Percentiles rank a stretch among this genome's conserved stretches.
phyloP scores from a whole-genome alignment of 306 rosid genomes.

The Prunus mongolica region DNA sequence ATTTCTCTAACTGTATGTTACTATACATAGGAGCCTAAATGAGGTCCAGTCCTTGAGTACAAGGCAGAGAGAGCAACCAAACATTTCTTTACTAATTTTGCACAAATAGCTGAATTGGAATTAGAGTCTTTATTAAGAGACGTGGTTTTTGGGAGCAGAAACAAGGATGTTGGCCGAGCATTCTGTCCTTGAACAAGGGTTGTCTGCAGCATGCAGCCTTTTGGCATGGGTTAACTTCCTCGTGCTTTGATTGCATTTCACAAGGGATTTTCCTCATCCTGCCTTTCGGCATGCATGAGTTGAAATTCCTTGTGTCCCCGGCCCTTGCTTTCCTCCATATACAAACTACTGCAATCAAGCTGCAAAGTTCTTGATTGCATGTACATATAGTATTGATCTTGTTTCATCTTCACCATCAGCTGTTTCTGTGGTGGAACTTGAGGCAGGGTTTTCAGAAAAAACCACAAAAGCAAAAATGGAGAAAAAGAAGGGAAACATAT shows the following conservation, averaged over 20 bases:
- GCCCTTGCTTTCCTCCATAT: neutral
- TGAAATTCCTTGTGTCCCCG: constrained; percentile 17
- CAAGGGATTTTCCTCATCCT: constrained; percentile 22
- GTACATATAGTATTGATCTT: neutral
- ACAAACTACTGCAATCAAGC: neutral
- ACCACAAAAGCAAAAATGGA: constrained; percentile 15
- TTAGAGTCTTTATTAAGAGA: neutral
- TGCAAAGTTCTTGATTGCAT: neutral
- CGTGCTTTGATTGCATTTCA: neutral
- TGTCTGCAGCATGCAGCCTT: neutral
- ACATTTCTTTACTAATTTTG: constrained; percentile 2
- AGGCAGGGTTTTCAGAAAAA: neutral
- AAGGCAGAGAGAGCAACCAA: neutral
- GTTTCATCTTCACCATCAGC: neutral
- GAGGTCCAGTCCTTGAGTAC: constrained; percentile 2
- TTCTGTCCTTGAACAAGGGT: neutral
- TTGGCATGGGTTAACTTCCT: constrained; percentile 13
- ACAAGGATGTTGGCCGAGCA: neutral
- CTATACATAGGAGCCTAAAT: constrained; percentile 6
- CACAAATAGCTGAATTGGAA: neutral
- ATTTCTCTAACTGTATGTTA: neutral
- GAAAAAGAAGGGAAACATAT: constrained; percentile 24
- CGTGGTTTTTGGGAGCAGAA: neutral
- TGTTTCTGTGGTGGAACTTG: neutral
- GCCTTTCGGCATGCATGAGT: constrained; percentile 20